phyloP scores from a whole-genome alignment of 768 basidiomycete genomes.

The Melanogaster broomeanus region DNA sequence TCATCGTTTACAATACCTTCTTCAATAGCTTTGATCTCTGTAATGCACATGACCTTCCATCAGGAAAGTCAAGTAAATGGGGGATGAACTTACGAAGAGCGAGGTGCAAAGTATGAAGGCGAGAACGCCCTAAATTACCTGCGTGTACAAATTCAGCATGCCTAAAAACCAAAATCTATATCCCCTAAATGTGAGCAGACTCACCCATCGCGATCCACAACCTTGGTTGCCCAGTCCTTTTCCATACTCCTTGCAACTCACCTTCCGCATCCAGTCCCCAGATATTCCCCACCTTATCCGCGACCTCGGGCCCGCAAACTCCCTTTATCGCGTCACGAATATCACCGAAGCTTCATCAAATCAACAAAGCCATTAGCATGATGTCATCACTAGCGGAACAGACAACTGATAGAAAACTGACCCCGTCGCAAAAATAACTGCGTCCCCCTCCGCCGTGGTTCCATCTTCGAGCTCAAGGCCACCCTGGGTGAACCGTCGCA shows the following conservation, averaged over 20 bases:
- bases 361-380: not conserved
- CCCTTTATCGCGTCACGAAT: conserved; percentile 38
- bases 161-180: not conserved
- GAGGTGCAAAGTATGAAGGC: conserved; percentile 31
- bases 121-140: conserved; percentile 24
- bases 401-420: conserved; percentile 12
- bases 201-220: conserved; percentile 30
- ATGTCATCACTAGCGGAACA: not conserved
- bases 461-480: conserved; percentile 32
- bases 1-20: conserved; percentile 20
- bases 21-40: conserved; percentile 34
- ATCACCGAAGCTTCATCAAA: conserved; percentile 44
- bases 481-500: conserved; percentile 27
- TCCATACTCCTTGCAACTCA: conserved; percentile 49
- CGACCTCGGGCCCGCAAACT: conserved; percentile 50
- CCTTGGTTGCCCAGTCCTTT: conserved; percentile 37
- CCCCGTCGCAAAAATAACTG: conserved; percentile 36
- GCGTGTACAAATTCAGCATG: not conserved
- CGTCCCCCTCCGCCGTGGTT: conserved; percentile 27
- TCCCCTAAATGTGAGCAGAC: conserved; percentile 1
- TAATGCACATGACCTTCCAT: conserved; percentile 1
- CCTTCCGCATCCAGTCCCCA: conserved; percentile 72
- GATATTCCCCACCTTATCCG: conserved; percentile 47
- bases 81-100: conserved; percentile 25
- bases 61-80: no score